Percentiles rank a stretch among this genome's conserved stretches.
Evolutionary conservation across 2,329 filamentous ascomycete species (phyloP).

Genomic region (Scedosporium boydii): DNA sequence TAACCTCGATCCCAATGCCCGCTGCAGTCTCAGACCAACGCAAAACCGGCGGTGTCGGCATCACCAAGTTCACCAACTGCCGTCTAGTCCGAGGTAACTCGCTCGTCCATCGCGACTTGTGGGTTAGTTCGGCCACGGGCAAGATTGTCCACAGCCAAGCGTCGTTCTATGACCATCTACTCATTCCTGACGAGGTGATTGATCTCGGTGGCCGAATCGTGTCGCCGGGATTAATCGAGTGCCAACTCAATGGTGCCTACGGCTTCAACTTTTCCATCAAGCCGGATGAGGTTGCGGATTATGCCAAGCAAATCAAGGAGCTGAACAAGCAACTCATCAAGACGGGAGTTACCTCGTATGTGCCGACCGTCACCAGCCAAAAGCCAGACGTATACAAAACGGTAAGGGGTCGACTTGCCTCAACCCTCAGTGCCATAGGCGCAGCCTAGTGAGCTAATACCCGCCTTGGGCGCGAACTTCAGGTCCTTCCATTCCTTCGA

Average conservation of each 20-base stretch:
- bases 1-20: conserved; percentile 28
- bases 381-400: conserved; percentile 72
- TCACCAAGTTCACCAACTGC: conserved; percentile 88
- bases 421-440: not conserved
- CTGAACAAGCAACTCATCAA: conserved; percentile 63
- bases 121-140: conserved; percentile 73
- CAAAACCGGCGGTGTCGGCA: conserved; percentile 30
- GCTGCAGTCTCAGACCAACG: conserved; percentile 29
- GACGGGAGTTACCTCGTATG: conserved; percentile 80
- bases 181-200: conserved; percentile 63
- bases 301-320: conserved; percentile 60
- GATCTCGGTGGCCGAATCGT: conserved; percentile 77
- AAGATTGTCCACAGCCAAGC: conserved; percentile 68
- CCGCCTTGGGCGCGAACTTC: not conserved
- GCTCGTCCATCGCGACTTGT: conserved; percentile 72
- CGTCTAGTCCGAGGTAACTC: conserved; percentile 59
- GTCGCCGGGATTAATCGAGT: conserved; percentile 79
- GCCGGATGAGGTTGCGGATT: conserved; percentile 57
- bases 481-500: conserved; percentile 66
- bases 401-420: conserved; percentile 27
- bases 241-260: conserved; percentile 85
- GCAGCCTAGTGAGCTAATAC: not conserved
- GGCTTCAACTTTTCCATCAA: conserved; percentile 86
- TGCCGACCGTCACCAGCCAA: conserved; percentile 79
- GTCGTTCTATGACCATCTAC: conserved; percentile 57